These are phyloP conservation scores for Clathrospora elynae DNA, from an alignment of 2,329 filamentous ascomycete species.

Conservation along the genomic window DNA sequence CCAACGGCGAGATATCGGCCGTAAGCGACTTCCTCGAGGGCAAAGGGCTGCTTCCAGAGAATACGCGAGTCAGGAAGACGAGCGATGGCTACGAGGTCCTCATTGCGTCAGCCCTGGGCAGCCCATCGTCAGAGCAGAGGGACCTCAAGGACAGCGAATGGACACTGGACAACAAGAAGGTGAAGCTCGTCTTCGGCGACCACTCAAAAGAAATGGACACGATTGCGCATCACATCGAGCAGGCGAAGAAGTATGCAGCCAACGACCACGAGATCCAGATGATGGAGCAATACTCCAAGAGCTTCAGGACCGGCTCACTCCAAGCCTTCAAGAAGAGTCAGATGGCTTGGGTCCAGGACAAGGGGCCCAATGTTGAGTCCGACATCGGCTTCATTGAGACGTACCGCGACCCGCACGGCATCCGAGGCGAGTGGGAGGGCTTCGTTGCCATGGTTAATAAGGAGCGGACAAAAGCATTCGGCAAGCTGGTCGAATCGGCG, in stretches of 20 bases:
- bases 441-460: slow-evolving; percentile 74
- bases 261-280: slow-evolving; percentile 54
- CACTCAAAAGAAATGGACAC: slow-evolving; percentile 54
- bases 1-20: slow-evolving; percentile 54
- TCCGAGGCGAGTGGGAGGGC: slow-evolving; percentile 60
- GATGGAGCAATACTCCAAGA: slow-evolving; percentile 55
- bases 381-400: slow-evolving; percentile 62
- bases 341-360: slow-evolving; percentile 60
- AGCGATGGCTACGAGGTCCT: slow-evolving; percentile 53
- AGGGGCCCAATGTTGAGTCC: slow-evolving; percentile 57
- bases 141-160: slow-evolving; percentile 54
- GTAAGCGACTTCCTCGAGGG: slow-evolving; percentile 55
- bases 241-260: slow-evolving; percentile 55
- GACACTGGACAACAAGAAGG: slow-evolving; percentile 54
- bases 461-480: slow-evolving; percentile 87
- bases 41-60: slow-evolving; percentile 56
- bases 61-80: slow-evolving; percentile 56
- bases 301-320: slow-evolving; percentile 57
- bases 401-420: slow-evolving; percentile 60
- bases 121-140: slow-evolving; percentile 47
- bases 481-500: slow-evolving; percentile 79
- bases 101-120: slow-evolving; percentile 53
- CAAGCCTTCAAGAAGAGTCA: slow-evolving; percentile 58
- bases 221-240: slow-evolving; percentile 52
- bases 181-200: slow-evolving; percentile 54